A percentile compares a stretch with the other conserved stretches of the same genome.
phyloP scores from a whole-genome alignment of 441 rosid genomes.

The Erodium moschatum region DNA sequence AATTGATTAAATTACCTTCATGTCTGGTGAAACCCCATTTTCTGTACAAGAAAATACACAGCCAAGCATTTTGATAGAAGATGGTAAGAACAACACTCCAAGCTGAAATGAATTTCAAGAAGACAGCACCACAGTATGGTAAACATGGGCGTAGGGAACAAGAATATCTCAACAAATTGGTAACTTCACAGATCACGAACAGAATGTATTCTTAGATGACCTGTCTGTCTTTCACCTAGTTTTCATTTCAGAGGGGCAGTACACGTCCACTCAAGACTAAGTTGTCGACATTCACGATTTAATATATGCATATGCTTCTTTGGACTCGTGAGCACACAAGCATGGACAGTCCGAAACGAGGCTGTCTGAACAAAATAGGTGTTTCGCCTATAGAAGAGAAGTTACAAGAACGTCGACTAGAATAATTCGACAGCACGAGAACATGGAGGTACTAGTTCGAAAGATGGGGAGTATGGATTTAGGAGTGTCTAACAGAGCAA shows the following conservation, averaged over 20 bases:
- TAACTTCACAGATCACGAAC: not conserved
- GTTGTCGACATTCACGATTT: too few relatives aligned
- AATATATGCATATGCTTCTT: too few relatives aligned
- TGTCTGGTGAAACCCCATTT: slow-evolving; percentile 28
- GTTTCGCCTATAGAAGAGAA: not conserved
- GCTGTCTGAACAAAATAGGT: not conserved
- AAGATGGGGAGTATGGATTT: not conserved
- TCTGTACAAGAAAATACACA: slow-evolving; percentile 51
- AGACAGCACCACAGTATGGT: not conserved
- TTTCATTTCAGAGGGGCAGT: too few relatives aligned
- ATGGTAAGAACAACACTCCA: slow-evolving; percentile 76
- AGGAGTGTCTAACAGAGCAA: not conserved
- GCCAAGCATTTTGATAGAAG: slow-evolving; percentile 23
- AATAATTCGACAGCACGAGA: not conserved
- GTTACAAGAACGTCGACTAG: not conserved
- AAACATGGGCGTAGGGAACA: not conserved
- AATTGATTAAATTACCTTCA: slow-evolving; percentile 13
- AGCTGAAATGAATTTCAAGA: slow-evolving; percentile 31
- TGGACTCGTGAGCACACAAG: too few relatives aligned
- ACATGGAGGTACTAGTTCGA: not conserved
- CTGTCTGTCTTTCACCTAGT: too few relatives aligned
- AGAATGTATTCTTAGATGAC: too few relatives aligned
- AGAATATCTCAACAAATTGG: not conserved
- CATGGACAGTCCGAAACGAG: too few relatives aligned
- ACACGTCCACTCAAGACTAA: too few relatives aligned